A percentile compares a stretch with the other conserved stretches of the same genome.
Evolutionary conservation across 148 eudicot species (phyloP).

Genomic region (Nepenthes gracilis): DNA sequence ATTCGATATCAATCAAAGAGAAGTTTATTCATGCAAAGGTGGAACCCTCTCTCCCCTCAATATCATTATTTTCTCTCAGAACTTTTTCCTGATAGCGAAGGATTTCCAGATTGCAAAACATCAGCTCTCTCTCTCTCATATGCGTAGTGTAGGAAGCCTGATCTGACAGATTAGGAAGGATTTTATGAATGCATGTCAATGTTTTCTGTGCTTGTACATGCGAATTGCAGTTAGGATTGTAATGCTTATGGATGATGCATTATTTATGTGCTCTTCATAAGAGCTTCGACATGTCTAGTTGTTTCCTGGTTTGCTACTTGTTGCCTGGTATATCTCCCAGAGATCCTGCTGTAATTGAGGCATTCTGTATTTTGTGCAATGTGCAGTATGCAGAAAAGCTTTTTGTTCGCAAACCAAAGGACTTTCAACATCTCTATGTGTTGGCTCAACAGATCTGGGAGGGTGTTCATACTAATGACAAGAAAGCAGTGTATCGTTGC

Average conservation of each 20-base stretch:
- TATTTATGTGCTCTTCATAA: too few relatives aligned
- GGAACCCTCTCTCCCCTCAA: neutral
- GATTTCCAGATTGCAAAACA: neutral
- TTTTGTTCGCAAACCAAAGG: slow-evolving; percentile 66
- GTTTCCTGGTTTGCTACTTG: neutral
- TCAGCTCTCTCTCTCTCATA: neutral
- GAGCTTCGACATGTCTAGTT: too few relatives aligned
- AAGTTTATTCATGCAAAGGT: slow-evolving; percentile 98
- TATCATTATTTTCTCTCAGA: neutral
- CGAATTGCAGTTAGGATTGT: too few relatives aligned
- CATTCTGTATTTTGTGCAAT: neutral
- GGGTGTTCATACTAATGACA: slow-evolving; percentile 79
- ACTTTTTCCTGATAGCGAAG: neutral
- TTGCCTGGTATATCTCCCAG: neutral
- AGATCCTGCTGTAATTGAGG: neutral
- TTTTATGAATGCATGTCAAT: too few relatives aligned
- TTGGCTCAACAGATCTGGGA: slow-evolving; percentile 86
- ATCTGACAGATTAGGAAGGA: too few relatives aligned
- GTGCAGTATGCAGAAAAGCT: slow-evolving; percentile 80
- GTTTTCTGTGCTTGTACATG: too few relatives aligned
- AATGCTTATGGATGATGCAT: too few relatives aligned
- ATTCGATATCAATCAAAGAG: slow-evolving; percentile 85
- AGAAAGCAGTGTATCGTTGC: slow-evolving; percentile 69
- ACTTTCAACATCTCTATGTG: slow-evolving; percentile 31
- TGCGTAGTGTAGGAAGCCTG: too few relatives aligned